Evolutionary conservation across 169 alveolate genomes (phyloP).

Genomic region (Eimeria necatrix): DNA sequence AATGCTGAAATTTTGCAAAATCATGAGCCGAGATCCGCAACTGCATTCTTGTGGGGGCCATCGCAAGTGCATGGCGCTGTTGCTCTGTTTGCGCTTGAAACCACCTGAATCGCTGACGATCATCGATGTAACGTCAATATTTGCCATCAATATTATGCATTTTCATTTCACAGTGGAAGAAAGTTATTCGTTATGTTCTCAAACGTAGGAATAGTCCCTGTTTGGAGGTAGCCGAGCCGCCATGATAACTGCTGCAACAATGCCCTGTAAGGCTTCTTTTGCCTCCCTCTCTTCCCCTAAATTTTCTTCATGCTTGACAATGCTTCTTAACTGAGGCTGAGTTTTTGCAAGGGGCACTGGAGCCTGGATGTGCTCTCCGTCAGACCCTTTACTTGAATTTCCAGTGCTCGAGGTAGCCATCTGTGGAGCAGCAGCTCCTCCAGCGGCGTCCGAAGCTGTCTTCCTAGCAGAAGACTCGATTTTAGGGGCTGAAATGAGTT

Average conservation of each 20-base stretch:
- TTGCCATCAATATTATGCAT: too few relatives aligned
- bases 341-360: neutral
- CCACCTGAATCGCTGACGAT: too few relatives aligned
- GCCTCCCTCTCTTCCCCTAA: neutral
- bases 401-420: neutral
- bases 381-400: neutral
- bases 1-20: too few relatives aligned
- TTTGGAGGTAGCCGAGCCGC: constrained; percentile 46
- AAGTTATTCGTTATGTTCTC: too few relatives aligned
- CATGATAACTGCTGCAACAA: neutral
- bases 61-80: too few relatives aligned
- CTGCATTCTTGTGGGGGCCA: too few relatives aligned
- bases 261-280: neutral
- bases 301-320: neutral
- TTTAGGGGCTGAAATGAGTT: neutral
- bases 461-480: neutral
- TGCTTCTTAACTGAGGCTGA: neutral
- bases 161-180: too few relatives aligned
- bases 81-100: too few relatives aligned
- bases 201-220: too few relatives aligned
- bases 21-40: too few relatives aligned
- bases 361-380: neutral
- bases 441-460: neutral
- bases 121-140: too few relatives aligned
- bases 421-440: neutral